Evolutionary conservation across 495 filamentous ascomycete genomes (phyloP), one percentile per base, ranked within the genome.

Genomic region (Hypoxylon lienhwacheense): DNA sequence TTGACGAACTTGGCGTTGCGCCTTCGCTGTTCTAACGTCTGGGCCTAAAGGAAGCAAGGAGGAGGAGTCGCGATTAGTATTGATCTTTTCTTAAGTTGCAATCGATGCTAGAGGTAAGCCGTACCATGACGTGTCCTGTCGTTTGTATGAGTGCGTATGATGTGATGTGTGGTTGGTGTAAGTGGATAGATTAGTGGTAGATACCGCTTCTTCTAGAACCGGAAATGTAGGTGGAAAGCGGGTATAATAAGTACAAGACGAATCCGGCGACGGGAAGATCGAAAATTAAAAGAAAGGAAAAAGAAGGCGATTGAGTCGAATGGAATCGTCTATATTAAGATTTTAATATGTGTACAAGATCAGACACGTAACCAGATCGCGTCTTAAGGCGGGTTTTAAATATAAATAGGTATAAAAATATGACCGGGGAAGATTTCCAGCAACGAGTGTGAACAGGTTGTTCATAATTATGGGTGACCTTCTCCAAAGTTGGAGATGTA

Each of bases 1-100:
- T 88, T 87, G 29, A 83, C 85, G 71, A 87, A 98, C 59, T 85
- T 85, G 50, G 85, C 84, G 74, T 97, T 97, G 28, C 88, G 87
- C 65, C 82, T 83, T 59, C 91, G 87, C 77, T 97, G 95, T 70
- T 91, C 83, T 21, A 90, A 91, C 54, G 93, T 98, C 86, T 98
- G 93, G 20, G 87, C 87, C 91, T 98, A 59, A 5, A 46, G 10
- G 5, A 4, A 11, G 5, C 26, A 24, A 50, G 60, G 7, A 46
- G 10, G 5, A 4, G 8, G 5, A 33, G 29, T 55, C 24, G 37
- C 17, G 0, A 20, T 31, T 45, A 43, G 37, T 11, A 21, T 28
- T 32, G 1, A 6, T 7, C 20, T 28, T 24, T 1, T 3, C 5
- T 31, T 31, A 31, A 28, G n/a, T n/a, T n/a, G n/a, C n/a, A n/a